Conservation (phyloP, 23 red algal genomes). For the Rhodosorus marinus region DNA sequence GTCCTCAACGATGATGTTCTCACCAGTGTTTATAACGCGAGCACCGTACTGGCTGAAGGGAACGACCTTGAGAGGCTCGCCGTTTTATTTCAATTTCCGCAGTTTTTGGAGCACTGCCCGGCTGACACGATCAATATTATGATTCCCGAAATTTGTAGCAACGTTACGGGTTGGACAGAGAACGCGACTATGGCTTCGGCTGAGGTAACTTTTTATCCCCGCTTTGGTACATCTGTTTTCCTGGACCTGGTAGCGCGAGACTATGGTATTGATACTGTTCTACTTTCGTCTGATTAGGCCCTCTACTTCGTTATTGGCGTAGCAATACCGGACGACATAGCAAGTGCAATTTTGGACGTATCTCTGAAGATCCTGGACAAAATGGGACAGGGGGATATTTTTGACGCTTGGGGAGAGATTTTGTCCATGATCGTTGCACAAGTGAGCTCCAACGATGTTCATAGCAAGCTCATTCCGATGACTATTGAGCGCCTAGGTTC, state of each 20-base stretch:
- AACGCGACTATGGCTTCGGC: slow-evolving; percentile 61
- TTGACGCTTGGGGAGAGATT: slow-evolving; percentile 45
- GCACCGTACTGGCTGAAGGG: slow-evolving; percentile 28
- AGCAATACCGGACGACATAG: slow-evolving; percentile 13
- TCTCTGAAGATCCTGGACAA: slow-evolving; percentile 16
- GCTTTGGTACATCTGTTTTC: too few relatives aligned
- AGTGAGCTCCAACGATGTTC: slow-evolving; percentile 12
- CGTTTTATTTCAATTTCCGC: slow-evolving; percentile 41
- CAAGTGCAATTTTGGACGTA: slow-evolving; percentile 8
- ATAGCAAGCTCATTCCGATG: slow-evolving; percentile 21
- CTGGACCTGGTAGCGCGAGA: too few relatives aligned
- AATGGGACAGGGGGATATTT: slow-evolving; percentile 12
- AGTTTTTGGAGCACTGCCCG: slow-evolving; percentile 51
- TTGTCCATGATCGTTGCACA: slow-evolving; percentile 43
- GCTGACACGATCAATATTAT: slow-evolving; percentile 30
- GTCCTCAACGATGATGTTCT: slow-evolving; percentile 47
- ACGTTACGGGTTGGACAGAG: slow-evolving; percentile 48
- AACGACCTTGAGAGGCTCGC: slow-evolving; percentile 23
- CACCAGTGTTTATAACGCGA: slow-evolving; percentile 41
- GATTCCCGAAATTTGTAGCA: slow-evolving; percentile 43
- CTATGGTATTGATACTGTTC: too few relatives aligned
- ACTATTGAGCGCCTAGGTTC: slow-evolving; percentile 12
- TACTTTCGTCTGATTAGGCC: too few relatives aligned
- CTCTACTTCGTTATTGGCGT: slow-evolving; percentile 27
- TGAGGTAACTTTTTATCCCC: too few relatives aligned